A percentile compares a stretch with the other conserved stretches of the same genome.
phyloP scores from a whole-genome alignment of 257 asterid genomes.

The Lycium ferocissimum region DNA sequence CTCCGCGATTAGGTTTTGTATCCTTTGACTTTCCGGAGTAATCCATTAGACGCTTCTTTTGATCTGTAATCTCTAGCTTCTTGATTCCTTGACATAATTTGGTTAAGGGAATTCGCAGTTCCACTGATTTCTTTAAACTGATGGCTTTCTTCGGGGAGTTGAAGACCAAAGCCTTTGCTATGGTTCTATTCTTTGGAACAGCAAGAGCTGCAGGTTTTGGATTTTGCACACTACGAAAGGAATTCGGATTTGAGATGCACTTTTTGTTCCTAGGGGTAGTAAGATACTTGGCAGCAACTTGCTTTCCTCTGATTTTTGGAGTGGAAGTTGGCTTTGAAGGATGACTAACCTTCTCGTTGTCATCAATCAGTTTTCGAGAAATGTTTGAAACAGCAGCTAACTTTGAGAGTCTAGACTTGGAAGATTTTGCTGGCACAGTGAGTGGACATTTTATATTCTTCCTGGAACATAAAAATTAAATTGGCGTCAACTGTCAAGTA shows the following conservation, averaged over 20 bases:
- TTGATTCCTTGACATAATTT: slow-evolving; percentile 71
- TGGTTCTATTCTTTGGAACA: slow-evolving; percentile 50
- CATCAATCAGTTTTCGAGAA: slow-evolving; percentile 56
- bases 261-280: slow-evolving; percentile 86
- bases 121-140: slow-evolving; percentile 60
- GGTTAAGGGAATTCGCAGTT: slow-evolving; percentile 60
- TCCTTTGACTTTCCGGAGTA: slow-evolving; percentile 49
- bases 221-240: slow-evolving; percentile 77
- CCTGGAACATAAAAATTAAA: slow-evolving; percentile 44
- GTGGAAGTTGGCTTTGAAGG: slow-evolving; percentile 53
- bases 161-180: slow-evolving; percentile 75
- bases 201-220: slow-evolving; percentile 52
- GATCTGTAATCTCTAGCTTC: slow-evolving; percentile 74
- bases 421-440: slow-evolving; percentile 87
- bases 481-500: slow-evolving; percentile 17
- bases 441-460: slow-evolving; percentile 72
- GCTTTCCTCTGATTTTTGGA: slow-evolving; percentile 66
- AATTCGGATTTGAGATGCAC: slow-evolving; percentile 43
- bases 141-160: slow-evolving; percentile 68
- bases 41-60: slow-evolving; percentile 52
- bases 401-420: slow-evolving; percentile 65
- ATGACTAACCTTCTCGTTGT: slow-evolving; percentile 47
- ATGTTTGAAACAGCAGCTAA: slow-evolving; percentile 63
- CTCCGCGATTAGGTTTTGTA: slow-evolving; percentile 29
- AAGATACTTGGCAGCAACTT: slow-evolving; percentile 88